Conservation (phyloP, 495 filamentous ascomycete species). For the Penicillium subrubescens region DNA sequence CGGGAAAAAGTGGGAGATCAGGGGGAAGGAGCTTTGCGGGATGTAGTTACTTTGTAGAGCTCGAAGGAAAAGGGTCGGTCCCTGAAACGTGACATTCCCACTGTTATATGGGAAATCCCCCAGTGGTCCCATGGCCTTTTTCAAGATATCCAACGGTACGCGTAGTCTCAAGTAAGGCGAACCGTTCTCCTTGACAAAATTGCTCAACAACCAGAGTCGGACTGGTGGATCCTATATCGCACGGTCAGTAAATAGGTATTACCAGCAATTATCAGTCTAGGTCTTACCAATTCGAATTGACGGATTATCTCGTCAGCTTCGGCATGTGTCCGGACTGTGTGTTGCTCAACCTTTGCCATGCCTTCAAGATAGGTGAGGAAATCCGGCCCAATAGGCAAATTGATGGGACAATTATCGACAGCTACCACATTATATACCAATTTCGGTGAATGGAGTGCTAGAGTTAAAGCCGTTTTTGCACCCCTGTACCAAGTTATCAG, state of each 20-base stretch:
- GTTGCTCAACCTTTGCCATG: constrained; percentile 67
- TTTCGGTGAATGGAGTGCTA: constrained; percentile 64
- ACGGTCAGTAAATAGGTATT: constrained; percentile 5
- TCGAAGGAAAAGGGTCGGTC: constrained; percentile 71
- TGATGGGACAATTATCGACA: constrained; percentile 82
- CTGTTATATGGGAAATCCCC: constrained; percentile 74
- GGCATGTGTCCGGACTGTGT: constrained; percentile 53
- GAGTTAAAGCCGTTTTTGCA: constrained; percentile 81
- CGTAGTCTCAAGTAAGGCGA: constrained; percentile 38
- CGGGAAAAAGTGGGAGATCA: constrained; percentile 80
- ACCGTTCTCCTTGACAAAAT: constrained; percentile 55
- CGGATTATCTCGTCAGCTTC: constrained; percentile 74
- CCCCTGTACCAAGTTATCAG: constrained; percentile 69
- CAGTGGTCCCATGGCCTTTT: constrained; percentile 57
- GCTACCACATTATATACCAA: constrained; percentile 64
- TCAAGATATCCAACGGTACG: constrained; percentile 55
- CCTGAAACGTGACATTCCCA: constrained; percentile 60
- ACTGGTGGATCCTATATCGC: constrained; percentile 56
- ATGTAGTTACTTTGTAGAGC: constrained; percentile 78
- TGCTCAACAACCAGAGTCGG: constrained; percentile 80
- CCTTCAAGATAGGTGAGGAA: constrained; percentile 74
- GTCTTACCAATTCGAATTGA: constrained; percentile 59
- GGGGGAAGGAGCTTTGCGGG: constrained; percentile 73
- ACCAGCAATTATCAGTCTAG: background rate
- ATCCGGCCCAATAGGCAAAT: constrained; percentile 61